Base-by-base conservation (phyloP, 345 rosid species). In the Clarkia xantiana region DNA sequence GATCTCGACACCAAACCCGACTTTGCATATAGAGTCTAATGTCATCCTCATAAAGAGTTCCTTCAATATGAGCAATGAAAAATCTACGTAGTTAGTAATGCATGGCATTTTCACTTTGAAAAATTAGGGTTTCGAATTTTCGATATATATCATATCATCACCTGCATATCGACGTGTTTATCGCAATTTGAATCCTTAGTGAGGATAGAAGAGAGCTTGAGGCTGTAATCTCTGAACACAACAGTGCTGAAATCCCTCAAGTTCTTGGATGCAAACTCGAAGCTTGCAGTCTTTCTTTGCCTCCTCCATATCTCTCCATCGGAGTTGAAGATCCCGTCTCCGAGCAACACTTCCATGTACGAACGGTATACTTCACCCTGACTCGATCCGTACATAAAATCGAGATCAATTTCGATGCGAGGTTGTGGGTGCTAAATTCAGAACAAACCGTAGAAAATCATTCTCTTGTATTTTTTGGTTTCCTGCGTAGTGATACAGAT, bases 201-300 rank as follows among this genome's bases (percentile, higher is more conserved):
- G 17, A 90, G 80, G 51, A 90, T 80, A 11, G 66, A 49, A 29
- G 73, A 78, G 56, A 85, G 97, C 66, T 82, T 83, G 55, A 85
- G 66, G 68, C 91, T 77, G 55, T 77, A 82, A 10, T 90, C 95
- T 55, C 81, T 76, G 67, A 90, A 90, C 46, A 90, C 95, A 11
- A 68, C 63, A 15, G 91, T 79, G 70, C 97, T 90, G 52, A 80
- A 85, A 56, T 82, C 97, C 62, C 86, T 86, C 14, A 82, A 70
- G 63, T 86, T 90, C 84, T 83, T 90, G 46, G 97, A 90, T 47
- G 97, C 95, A 51, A 90, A 90, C 64, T 90, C 94, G 25, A 90
- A 90, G 59, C 97, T 90, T 11, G 97, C 95, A 0, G 95, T 80
- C 72, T 90, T 85, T 59, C 97, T 82, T 49, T 85, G 95, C 59